Percentiles rank a stretch among this genome's conserved stretches.
Conservation (phyloP, 2,329 filamentous ascomycete species). For the Phyllosticta citribraziliensis region DNA sequence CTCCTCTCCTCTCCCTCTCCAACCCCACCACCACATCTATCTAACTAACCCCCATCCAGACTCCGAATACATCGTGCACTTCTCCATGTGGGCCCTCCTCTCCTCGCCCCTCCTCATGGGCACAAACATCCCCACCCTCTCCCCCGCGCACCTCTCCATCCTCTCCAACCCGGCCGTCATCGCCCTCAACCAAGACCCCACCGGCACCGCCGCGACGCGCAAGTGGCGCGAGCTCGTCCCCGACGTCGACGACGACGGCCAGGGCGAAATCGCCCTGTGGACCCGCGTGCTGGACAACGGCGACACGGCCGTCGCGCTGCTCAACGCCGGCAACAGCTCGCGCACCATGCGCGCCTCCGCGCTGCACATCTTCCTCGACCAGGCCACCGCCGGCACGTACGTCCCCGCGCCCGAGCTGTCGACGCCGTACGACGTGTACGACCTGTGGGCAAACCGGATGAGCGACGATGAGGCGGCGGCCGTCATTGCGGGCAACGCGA, state of each 20-base stretch:
- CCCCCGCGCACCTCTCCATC: conserved; percentile 35
- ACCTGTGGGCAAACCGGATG: conserved; percentile 50
- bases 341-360: conserved; percentile 42
- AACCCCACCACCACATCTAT: too few species aligned
- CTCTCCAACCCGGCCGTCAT: conserved; percentile 40
- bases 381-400: conserved; percentile 32
- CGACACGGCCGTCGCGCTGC: conserved; percentile 39
- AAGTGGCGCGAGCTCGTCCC: conserved; percentile 32
- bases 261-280: conserved; percentile 43
- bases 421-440: conserved; percentile 43
- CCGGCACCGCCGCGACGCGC: conserved; percentile 32
- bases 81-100: conserved; percentile 41
- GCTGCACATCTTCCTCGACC: conserved; percentile 43
- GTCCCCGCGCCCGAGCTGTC: conserved; percentile 29
- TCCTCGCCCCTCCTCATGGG: conserved; percentile 41
- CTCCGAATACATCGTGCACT: conserved; percentile 35
- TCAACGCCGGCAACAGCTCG: conserved; percentile 39
- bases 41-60: conserved; percentile 24
- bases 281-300: conserved; percentile 37
- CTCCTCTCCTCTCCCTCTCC: background rate
- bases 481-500: conserved; percentile 34
- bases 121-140: conserved; percentile 33
- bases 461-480: conserved; percentile 32
- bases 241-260: conserved; percentile 32
- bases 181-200: conserved; percentile 40